phyloP scores from a whole-genome alignment of 2,329 filamentous ascomycete genomes.

The Fusarium sp. region DNA sequence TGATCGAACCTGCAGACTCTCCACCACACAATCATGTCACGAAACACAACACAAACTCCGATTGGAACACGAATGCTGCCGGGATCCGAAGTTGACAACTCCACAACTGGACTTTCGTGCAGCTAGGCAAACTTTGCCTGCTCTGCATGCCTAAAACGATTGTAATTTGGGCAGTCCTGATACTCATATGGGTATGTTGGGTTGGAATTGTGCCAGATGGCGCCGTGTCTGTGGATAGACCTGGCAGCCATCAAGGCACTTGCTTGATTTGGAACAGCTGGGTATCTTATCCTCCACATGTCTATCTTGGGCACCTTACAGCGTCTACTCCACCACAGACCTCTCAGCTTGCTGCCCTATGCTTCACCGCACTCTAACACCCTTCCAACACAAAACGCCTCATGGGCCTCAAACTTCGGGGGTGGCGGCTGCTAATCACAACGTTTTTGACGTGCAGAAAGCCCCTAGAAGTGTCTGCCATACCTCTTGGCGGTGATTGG shows the following conservation, averaged over 20 bases:
- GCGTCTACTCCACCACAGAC: constrained; percentile 33
- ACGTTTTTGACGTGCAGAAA: constrained; percentile 10
- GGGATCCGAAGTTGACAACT: constrained; percentile 40
- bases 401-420: constrained; percentile 27
- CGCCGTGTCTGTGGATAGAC: constrained; percentile 57
- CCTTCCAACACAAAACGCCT: constrained; percentile 26
- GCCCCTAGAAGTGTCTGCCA: constrained; percentile 6
- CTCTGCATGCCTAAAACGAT: constrained; percentile 37
- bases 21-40: constrained; percentile 29
- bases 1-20: constrained; percentile 3
- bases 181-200: constrained; percentile 40
- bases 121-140: constrained; percentile 32
- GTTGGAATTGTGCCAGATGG: constrained; percentile 58
- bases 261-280: constrained; percentile 40
- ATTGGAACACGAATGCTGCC: constrained; percentile 41
- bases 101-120: constrained; percentile 40
- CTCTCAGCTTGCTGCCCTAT: constrained; percentile 29
- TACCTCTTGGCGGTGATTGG: constrained; percentile 11
- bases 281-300: constrained; percentile 44
- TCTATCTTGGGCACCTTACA: constrained; percentile 37
- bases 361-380: constrained; percentile 36
- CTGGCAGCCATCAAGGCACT: constrained; percentile 39
- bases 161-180: constrained; percentile 39
- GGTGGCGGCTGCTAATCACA: constrained; percentile 12
- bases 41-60: constrained; percentile 35